A percentile compares a stretch with the other conserved stretches of the same genome.
Conservation (phyloP, 140 eudicot genomes). For the Flaveria floridana region DNA sequence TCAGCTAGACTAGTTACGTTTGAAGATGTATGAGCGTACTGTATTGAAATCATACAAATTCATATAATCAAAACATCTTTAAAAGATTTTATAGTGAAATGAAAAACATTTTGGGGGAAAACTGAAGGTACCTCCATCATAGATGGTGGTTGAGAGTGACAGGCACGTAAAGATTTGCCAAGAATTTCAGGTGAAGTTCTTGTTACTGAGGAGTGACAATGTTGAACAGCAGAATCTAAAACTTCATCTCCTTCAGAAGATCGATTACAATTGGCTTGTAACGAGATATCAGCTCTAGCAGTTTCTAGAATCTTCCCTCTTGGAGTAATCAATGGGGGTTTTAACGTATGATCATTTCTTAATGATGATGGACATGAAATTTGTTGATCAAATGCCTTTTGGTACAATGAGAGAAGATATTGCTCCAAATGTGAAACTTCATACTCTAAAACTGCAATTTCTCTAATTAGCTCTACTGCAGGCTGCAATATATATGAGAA, state of each 20-base stretch:
- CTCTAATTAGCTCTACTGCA: constrained; percentile 70
- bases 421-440: constrained; percentile 94
- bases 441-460: constrained; percentile 75
- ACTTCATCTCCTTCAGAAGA: constrained; percentile 33
- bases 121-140: constrained; percentile 70
- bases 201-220: constrained; percentile 69
- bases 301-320: constrained; percentile 54
- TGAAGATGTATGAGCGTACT: constrained; percentile 69
- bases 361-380: constrained; percentile 53
- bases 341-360: constrained; percentile 34
- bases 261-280: constrained; percentile 32
- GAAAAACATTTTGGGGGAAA: background rate
- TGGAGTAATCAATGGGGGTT: constrained; percentile 54
- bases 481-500: constrained; percentile 49
- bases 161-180: constrained; percentile 61
- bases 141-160: constrained; percentile 90
- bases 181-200: constrained; percentile 45
- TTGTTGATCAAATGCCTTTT: constrained; percentile 85
- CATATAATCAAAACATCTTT: background rate
- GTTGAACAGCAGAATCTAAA: constrained; percentile 53
- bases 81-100: background rate
- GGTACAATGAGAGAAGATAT: constrained; percentile 83
- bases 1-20: constrained; percentile 81
- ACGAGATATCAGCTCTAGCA: constrained; percentile 48
- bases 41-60: constrained; percentile 22